These are phyloP conservation scores for Asterophora parasitica DNA, from an alignment of 768 basidiomycete genomes.

Conservation along the genomic window DNA sequence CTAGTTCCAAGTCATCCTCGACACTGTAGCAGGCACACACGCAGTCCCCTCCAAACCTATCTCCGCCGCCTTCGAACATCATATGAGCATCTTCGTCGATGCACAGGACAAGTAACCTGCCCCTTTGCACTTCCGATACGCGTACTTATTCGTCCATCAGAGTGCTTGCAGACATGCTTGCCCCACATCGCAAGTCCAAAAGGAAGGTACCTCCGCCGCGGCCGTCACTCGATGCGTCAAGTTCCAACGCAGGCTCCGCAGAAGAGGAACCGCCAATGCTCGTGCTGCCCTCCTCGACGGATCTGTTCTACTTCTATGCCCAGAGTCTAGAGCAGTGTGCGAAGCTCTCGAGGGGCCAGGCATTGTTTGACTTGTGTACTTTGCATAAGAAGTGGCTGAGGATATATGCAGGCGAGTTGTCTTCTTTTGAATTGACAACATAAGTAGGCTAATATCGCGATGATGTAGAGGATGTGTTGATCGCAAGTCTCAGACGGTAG, in stretches of 20 bases:
- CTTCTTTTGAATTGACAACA: too few species aligned
- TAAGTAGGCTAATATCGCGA: constrained; percentile 1
- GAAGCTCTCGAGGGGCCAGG: constrained; percentile 79
- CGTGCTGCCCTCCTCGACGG: constrained; percentile 90
- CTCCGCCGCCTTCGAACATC: constrained; percentile 86
- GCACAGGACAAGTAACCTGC: constrained; percentile 84
- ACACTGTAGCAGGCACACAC: constrained; percentile 42
- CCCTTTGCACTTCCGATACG: neutral
- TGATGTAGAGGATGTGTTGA: constrained; percentile 77
- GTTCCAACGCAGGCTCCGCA: constrained; percentile 35
- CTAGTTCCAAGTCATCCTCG: constrained; percentile 65
- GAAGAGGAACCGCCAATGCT: constrained; percentile 46
- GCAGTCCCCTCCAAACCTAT: constrained; percentile 63
- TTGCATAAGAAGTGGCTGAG: constrained; percentile 93
- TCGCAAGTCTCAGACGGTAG: constrained; percentile 68
- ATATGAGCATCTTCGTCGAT: constrained; percentile 91
- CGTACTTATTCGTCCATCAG: constrained; percentile 32
- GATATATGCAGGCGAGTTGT: constrained; percentile 74
- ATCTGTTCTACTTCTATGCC: constrained; percentile 95
- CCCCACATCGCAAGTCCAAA: constrained; percentile 61
- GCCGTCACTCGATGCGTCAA: constrained; percentile 59
- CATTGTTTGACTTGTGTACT: constrained; percentile 74
- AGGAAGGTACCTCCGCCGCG: constrained; percentile 42
- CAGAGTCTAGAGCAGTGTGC: constrained; percentile 94
- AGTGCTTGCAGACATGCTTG: constrained; percentile 86